phyloP scores from a whole-genome alignment of 164 flowering plant genomes.

The Aristolochia fimbriata region DNA sequence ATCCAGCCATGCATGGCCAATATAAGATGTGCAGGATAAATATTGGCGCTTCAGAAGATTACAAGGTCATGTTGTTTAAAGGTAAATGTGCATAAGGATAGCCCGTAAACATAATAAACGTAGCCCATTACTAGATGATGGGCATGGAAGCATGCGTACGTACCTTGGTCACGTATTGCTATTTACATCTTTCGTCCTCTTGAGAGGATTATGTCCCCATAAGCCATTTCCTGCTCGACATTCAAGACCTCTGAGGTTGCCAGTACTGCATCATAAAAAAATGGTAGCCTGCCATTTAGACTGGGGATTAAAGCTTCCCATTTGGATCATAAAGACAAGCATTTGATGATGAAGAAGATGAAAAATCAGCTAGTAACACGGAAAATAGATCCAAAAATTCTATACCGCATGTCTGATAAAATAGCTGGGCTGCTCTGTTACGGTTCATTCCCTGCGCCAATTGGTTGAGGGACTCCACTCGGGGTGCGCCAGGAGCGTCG shows the following conservation, averaged over 20 bases:
- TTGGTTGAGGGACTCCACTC: slow-evolving; percentile 53
- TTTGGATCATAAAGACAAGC: too few relatives aligned
- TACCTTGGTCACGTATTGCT: too few relatives aligned
- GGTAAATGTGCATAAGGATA: too few relatives aligned
- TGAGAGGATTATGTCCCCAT: slow-evolving; percentile 68
- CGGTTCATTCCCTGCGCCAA: slow-evolving; percentile 63
- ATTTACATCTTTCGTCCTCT: slow-evolving; percentile 64
- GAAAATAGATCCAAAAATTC: neutral
- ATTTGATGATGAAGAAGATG: neutral
- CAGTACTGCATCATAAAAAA: slow-evolving; percentile 45
- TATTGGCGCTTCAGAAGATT: too few relatives aligned
- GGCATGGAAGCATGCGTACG: too few relatives aligned
- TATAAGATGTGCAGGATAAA: too few relatives aligned
- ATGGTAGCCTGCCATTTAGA: too few relatives aligned
- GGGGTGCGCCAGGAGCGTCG: slow-evolving; percentile 63
- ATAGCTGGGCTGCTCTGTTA: slow-evolving; percentile 65
- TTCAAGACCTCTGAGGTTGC: slow-evolving; percentile 43
- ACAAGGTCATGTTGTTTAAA: too few relatives aligned
- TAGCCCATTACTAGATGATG: too few relatives aligned
- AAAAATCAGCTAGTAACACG: neutral
- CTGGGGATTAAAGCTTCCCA: neutral
- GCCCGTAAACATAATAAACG: too few relatives aligned
- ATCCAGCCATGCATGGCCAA: too few relatives aligned
- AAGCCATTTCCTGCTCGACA: slow-evolving; percentile 56
- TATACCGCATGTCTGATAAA: slow-evolving; percentile 87